These are phyloP conservation scores for Alternaria panax DNA, from an alignment of 2,329 filamentous ascomycete genomes.

Conservation along the genomic window DNA sequence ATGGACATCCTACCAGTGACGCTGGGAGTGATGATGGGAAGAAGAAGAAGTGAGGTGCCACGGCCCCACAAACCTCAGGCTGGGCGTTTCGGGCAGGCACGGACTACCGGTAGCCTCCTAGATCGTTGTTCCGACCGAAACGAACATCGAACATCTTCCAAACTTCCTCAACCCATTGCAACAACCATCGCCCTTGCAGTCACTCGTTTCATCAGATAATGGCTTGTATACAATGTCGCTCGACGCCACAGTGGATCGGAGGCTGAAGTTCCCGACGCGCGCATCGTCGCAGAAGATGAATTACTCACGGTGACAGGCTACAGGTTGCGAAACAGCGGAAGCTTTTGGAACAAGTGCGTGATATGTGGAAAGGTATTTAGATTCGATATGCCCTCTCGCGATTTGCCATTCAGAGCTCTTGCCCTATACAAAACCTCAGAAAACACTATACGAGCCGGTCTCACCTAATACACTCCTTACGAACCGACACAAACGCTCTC, in stretches of 20 bases:
- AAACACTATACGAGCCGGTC: constrained; percentile 21
- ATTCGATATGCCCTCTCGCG: background rate
- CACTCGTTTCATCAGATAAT: constrained; percentile 3
- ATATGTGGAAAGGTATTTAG: background rate
- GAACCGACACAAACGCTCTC: background rate
- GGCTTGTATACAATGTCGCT: background rate
- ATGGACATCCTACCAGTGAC: background rate
- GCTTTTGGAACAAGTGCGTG: constrained; percentile 5
- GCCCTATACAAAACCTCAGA: constrained; percentile 7
- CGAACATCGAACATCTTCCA: constrained; percentile 30
- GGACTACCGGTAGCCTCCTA: constrained; percentile 11
- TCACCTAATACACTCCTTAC: constrained; percentile 22
- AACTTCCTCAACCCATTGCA: constrained; percentile 14
- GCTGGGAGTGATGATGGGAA: constrained; percentile 7
- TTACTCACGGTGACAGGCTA: background rate
- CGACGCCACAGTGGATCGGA: constrained; percentile 1
- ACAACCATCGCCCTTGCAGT: constrained; percentile 6
- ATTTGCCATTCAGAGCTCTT: background rate
- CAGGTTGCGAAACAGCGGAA: background rate
- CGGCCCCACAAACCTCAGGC: constrained; percentile 23
- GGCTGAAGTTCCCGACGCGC: background rate
- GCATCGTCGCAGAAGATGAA: background rate
- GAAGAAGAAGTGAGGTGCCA: constrained; percentile 16
- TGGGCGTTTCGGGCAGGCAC: constrained; percentile 22
- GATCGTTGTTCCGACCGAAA: constrained; percentile 21